Percentiles rank a stretch among this genome's conserved stretches.
phyloP scores from a whole-genome alignment of 805 yeast genomes.

The Starmerella asiatica region DNA sequence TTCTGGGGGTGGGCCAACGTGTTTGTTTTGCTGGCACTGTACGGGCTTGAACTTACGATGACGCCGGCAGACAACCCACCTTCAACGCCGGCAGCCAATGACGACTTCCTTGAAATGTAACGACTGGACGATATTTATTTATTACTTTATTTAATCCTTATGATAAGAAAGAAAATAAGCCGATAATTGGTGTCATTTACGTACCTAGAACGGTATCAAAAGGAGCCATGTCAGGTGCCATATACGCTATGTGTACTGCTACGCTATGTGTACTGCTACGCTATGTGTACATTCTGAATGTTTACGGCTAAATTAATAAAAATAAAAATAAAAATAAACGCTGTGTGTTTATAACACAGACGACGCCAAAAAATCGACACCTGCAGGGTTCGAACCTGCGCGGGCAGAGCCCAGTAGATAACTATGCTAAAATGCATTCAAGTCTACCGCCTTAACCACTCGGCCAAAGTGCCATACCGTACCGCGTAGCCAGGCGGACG shows the following conservation, averaged over 20 bases:
- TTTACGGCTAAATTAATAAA: no score
- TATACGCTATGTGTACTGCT: no score
- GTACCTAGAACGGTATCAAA: neutral
- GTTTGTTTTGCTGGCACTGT: constrained; percentile 62
- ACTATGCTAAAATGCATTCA: constrained; percentile 24
- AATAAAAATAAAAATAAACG: neutral
- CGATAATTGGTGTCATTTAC: neutral
- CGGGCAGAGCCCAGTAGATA: constrained; percentile 31
- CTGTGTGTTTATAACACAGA: no score
- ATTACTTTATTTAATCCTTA: constrained; percentile 4
- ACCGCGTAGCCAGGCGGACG: neutral
- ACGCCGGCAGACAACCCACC: constrained; percentile 8
- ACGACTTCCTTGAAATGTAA: constrained; percentile 12
- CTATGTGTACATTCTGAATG: no score
- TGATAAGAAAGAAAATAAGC: neutral
- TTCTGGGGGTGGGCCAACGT: constrained; percentile 97
- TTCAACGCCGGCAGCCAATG: constrained; percentile 6
- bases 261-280: no score
- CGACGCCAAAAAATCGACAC: no score
- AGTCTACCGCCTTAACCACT: constrained; percentile 36
- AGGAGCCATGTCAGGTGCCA: neutral
- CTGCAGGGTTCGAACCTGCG: constrained; percentile 34
- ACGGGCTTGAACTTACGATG: constrained; percentile 52
- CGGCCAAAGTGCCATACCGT: constrained; percentile 29
- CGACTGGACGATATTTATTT: neutral